phyloP scores from a whole-genome alignment of 75 land plant species.

The Ceratopteris richardii region DNA sequence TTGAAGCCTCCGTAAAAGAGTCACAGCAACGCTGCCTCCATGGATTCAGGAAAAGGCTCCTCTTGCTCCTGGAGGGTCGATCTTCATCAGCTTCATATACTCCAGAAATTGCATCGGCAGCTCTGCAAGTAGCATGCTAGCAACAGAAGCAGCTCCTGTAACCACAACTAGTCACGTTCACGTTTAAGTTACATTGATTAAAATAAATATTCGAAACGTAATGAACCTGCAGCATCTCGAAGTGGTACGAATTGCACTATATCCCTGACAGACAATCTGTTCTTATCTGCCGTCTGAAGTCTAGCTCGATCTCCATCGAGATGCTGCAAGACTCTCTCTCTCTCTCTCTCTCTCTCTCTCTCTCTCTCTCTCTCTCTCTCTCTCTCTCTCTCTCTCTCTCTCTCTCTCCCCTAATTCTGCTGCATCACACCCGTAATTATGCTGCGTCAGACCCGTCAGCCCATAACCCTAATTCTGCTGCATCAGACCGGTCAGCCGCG shows the following conservation, averaged over 20 bases:
- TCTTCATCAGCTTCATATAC: conserved; percentile 51
- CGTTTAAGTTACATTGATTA: not conserved
- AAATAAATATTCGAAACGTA: too few species aligned
- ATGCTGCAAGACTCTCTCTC: conserved; percentile 24
- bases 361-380: not conserved
- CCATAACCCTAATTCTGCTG: too few species aligned
- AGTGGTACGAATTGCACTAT: conserved; percentile 97
- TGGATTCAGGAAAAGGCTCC: too few species aligned
- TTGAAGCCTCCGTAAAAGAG: too few species aligned
- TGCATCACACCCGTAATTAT: too few species aligned
- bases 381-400: not conserved
- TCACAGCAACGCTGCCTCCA: too few species aligned
- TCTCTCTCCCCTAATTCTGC: conserved; percentile 4
- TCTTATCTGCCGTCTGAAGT: conserved; percentile 43
- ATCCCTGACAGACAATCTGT: conserved; percentile 69
- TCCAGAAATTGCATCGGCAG: conserved; percentile 65
- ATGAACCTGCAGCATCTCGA: conserved; percentile 57
- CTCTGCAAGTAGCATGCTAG: conserved; percentile 60
- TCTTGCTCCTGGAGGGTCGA: too few species aligned
- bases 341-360: not conserved
- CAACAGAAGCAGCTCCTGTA: conserved; percentile 37
- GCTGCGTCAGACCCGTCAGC: too few species aligned
- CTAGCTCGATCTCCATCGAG: conserved; percentile 79
- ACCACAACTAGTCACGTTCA: not conserved
- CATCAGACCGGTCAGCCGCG: too few species aligned